These are phyloP conservation scores for Tardiomyces digboiensis DNA, from an alignment of 1,139 yeast genomes.

Conservation along the genomic window DNA sequence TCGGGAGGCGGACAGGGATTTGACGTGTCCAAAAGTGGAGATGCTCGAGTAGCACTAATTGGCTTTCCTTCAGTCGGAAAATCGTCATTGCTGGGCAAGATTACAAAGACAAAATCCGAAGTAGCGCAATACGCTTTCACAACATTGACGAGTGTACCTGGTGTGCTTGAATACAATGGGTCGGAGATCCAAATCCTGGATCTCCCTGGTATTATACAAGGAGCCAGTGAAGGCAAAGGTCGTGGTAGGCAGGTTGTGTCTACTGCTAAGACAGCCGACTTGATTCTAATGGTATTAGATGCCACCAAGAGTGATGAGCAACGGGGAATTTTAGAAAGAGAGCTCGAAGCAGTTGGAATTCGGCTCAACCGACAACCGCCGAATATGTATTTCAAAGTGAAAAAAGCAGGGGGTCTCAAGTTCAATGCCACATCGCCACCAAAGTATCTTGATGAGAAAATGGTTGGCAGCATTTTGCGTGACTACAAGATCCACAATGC, in stretches of 20 bases:
- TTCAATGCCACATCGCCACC: constrained; percentile 78
- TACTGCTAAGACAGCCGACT: constrained; percentile 90
- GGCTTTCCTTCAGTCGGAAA: constrained; percentile 99
- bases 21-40: constrained; percentile 93
- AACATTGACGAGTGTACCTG: constrained; percentile 94
- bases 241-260: constrained; percentile 96
- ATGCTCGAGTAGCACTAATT: constrained; percentile 89
- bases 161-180: constrained; percentile 88
- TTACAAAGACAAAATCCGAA: constrained; percentile 89
- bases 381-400: constrained; percentile 66
- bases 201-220: constrained; percentile 94
- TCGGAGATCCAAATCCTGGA: constrained; percentile 96
- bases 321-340: constrained; percentile 75
- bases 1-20: constrained; percentile 84
- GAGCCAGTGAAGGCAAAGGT: constrained; percentile 97
- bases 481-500: constrained; percentile 92
- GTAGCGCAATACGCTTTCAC: constrained; percentile 95
- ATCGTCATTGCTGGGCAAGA: constrained; percentile 73
- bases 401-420: constrained; percentile 89
- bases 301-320: constrained; percentile 93
- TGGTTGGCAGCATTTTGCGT: constrained; percentile 64
- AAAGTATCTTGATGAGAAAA: constrained; percentile 68
- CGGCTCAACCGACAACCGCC: constrained; percentile 77
- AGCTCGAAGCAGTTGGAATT: constrained; percentile 90
- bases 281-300: constrained; percentile 88